Percentiles rank a stretch among this genome's conserved stretches.
These are phyloP conservation scores for Paramecium biaurelia DNA, from an alignment of 73 alveolate genomes.

Conservation along the genomic window DNA sequence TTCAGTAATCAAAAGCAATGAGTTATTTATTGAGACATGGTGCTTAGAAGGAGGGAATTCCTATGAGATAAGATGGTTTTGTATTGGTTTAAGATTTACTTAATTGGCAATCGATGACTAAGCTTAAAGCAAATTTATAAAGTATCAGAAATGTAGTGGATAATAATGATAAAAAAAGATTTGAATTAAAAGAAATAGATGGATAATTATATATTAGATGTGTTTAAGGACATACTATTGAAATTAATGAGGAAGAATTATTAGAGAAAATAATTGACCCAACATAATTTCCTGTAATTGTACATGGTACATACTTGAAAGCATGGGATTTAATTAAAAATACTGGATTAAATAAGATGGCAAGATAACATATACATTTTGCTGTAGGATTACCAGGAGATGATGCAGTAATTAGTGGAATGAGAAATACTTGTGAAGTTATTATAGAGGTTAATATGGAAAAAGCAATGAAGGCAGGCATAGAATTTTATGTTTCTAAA, in stretches of 20 bases:
- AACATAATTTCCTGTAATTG: constrained; percentile 61
- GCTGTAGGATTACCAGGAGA: constrained; percentile 82
- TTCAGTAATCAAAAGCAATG: constrained; percentile 66
- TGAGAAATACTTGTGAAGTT: constrained; percentile 74
- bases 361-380: constrained; percentile 83
- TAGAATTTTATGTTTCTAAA: constrained; percentile 75
- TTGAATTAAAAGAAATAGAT: constrained; percentile 61
- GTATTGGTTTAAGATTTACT: constrained; percentile 70
- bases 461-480: constrained; percentile 75
- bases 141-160: constrained; percentile 67
- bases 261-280: constrained; percentile 46
- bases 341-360: constrained; percentile 79
- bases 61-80: constrained; percentile 79
- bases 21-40: constrained; percentile 81
- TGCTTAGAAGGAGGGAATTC: constrained; percentile 75
- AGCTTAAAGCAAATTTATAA: constrained; percentile 38
- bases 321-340: constrained; percentile 66
- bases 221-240: constrained; percentile 83
- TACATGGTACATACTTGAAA: constrained; percentile 83
- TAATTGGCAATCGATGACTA: neutral
- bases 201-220: constrained; percentile 80
- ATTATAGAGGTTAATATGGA: constrained; percentile 73
- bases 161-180: constrained; percentile 80
- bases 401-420: constrained; percentile 86
- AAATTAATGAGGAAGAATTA: constrained; percentile 77